Base-by-base conservation (phyloP, 1,284 basidiomycete species). In the Sphaerobolus stellatus region DNA sequence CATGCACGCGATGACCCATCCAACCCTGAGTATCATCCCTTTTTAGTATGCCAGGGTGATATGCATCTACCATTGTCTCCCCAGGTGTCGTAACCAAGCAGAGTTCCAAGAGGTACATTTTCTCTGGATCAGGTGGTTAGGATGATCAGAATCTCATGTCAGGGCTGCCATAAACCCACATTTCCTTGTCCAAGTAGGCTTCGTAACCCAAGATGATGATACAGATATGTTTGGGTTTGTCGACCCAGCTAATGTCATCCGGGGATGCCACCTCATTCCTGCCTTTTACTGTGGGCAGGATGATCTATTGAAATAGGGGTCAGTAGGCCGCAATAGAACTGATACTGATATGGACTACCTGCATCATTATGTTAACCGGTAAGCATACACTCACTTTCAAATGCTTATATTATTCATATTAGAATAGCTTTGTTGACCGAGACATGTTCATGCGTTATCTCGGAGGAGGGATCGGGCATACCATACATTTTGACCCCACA, bases 31-130 rank as follows among this genome's bases (percentile, higher is more conserved):
- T n/a, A n/a, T n/a, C 61, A 70, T 46, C 65, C 64, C 0, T 75
- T 68, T n/a, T 53, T 69, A 66, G 67, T 77, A 75, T 60, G 70
- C 67, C 0, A 55, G 58, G 0, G 61, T 77, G 0, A 43, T 75
- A 22, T 63, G 67, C 0, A 64, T 75, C 2, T 73, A 66, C 50
- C 73, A 75, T 50, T 62, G 9, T 41, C 7, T n/a, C n/a, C 62
- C 33, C 11, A 41, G n/a, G 40, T n/a, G 9, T 18, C 18, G 40
- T 18, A 20, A 59, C 13, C 9, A 48, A 33, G 14, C 24, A 33
- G n/a, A 31, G 47, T 20, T 29, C 14, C 5, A 20, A 47, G 55
- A 36, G 13, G 43, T 61, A 9, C 52, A 52, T 22, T 57, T 59
- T 27, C 50, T 61, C 13, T 59, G 58, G 56, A 58, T 61, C 1